phyloP scores from a whole-genome alignment of 139 green algal species.

The Pleodorina starrii region DNA sequence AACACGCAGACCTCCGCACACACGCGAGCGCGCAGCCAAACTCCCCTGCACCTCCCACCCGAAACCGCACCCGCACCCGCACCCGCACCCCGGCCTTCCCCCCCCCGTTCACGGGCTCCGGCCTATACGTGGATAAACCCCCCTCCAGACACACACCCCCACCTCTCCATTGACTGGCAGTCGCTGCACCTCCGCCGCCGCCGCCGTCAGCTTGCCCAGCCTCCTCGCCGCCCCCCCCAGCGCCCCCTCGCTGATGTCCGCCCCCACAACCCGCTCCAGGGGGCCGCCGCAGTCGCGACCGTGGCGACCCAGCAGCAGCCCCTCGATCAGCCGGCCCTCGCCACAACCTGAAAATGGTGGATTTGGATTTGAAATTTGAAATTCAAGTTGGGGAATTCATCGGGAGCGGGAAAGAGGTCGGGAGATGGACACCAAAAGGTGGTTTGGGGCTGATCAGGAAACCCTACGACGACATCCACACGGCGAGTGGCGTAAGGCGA shows the following conservation, averaged over 20 bases:
- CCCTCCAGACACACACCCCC: background rate
- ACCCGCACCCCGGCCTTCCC: too few species aligned
- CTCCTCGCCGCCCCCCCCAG: constrained; percentile 14
- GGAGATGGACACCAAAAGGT: too few species aligned
- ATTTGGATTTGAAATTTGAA: too few species aligned
- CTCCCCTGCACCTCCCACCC: too few species aligned
- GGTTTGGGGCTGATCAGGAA: too few species aligned
- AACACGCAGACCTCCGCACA: background rate
- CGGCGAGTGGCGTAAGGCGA: too few species aligned
- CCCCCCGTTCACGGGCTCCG: too few species aligned
- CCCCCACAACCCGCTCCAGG: background rate
- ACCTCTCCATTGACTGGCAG: constrained; percentile 20
- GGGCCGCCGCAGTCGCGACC: constrained; percentile 27
- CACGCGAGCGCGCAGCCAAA: too few species aligned
- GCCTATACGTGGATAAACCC: background rate
- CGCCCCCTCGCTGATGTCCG: constrained; percentile 24
- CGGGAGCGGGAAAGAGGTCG: too few species aligned
- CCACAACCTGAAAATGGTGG: constrained; percentile 12
- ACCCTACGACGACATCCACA: too few species aligned
- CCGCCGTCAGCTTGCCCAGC: constrained; percentile 31
- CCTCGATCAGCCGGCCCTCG: constrained; percentile 29
- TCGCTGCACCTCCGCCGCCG: constrained; percentile 30
- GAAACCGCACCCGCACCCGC: too few species aligned
- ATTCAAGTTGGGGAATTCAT: too few species aligned
- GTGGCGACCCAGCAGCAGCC: constrained; percentile 34